Evolutionary conservation across 352 stramenopile genomes (phyloP).

Genomic region (Thalassiosira hispida): DNA sequence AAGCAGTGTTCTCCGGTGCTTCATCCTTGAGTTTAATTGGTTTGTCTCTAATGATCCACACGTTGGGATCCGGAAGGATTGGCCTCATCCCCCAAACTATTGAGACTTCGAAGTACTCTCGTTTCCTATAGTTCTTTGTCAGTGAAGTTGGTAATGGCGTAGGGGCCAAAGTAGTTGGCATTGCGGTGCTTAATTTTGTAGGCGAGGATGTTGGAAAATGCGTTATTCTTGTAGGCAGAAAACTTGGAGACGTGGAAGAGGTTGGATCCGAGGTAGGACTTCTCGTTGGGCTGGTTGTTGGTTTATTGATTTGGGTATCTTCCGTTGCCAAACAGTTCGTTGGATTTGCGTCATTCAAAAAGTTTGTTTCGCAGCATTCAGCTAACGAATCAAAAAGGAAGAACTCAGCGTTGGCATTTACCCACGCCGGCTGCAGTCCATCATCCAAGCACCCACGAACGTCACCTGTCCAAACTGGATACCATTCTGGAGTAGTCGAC

Average conservation of each 20-base stretch:
- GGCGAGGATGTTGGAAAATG: slow-evolving; percentile 1
- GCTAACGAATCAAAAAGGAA: not conserved
- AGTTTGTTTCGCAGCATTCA: slow-evolving; percentile 11
- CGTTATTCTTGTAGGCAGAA: not conserved
- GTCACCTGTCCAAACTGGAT: slow-evolving; percentile 23
- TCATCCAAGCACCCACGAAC: slow-evolving; percentile 9
- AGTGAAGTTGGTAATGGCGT: not conserved
- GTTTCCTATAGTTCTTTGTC: not conserved
- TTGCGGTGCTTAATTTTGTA: not conserved
- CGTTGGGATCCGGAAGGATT: slow-evolving; percentile 3
- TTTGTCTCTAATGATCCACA: slow-evolving; percentile 30
- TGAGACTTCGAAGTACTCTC: slow-evolving; percentile 26
- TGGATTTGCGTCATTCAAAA: not conserved
- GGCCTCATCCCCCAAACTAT: slow-evolving; percentile 38
- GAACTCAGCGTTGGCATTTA: not conserved
- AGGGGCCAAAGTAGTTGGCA: not conserved
- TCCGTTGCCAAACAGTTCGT: not conserved
- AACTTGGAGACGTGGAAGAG: not conserved
- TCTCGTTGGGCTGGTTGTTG: not conserved
- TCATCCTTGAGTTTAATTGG: not conserved
- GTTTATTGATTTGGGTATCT: not conserved
- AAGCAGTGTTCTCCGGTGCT: not conserved
- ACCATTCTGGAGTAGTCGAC: not conserved
- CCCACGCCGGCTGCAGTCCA: not conserved
- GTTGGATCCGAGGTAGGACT: not conserved